These are phyloP conservation scores for Komagataea norvegica DNA, from an alignment of 1,139 yeast species.

Conservation along the genomic window DNA sequence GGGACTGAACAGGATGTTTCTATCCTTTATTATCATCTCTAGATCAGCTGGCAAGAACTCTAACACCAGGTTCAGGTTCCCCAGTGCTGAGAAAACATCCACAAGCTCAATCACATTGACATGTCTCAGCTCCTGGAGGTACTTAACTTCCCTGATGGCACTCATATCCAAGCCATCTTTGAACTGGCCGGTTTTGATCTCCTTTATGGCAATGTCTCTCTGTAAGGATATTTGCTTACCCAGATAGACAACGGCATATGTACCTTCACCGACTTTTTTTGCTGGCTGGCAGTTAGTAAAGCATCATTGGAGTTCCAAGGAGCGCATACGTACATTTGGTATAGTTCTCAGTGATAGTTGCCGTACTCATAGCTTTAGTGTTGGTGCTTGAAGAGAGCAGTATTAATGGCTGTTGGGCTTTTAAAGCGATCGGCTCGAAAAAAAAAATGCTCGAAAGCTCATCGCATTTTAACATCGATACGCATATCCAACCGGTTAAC, in stretches of 20 bases:
- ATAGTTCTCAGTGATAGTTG: not conserved
- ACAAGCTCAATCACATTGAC: slow-evolving; percentile 79
- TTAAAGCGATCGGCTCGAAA: no score
- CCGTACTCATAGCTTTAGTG: not conserved
- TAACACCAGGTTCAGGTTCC: slow-evolving; percentile 77
- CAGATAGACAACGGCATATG: slow-evolving; percentile 93
- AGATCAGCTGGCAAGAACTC: slow-evolving; percentile 91
- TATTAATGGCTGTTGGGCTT: no score
- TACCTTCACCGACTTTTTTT: slow-evolving; percentile 95
- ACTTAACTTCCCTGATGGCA: slow-evolving; percentile 92
- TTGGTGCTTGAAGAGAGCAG: no score
- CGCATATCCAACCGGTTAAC: no score
- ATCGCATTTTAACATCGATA: no score
- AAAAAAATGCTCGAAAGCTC: no score
- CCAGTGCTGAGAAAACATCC: slow-evolving; percentile 73
- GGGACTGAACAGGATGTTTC: slow-evolving; percentile 67
- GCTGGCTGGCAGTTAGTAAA: slow-evolving; percentile 9
- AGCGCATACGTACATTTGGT: slow-evolving; percentile 1
- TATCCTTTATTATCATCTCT: slow-evolving; percentile 85
- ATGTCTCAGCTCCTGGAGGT: slow-evolving; percentile 81
- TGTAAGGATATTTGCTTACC: slow-evolving; percentile 59
- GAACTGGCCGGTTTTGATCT: slow-evolving; percentile 90
- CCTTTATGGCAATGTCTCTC: slow-evolving; percentile 83
- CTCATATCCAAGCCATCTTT: slow-evolving; percentile 98
- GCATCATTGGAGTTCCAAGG: no score